Base-by-base conservation (phyloP, 805 yeast genomes). In the Pichia manshurica region DNA sequence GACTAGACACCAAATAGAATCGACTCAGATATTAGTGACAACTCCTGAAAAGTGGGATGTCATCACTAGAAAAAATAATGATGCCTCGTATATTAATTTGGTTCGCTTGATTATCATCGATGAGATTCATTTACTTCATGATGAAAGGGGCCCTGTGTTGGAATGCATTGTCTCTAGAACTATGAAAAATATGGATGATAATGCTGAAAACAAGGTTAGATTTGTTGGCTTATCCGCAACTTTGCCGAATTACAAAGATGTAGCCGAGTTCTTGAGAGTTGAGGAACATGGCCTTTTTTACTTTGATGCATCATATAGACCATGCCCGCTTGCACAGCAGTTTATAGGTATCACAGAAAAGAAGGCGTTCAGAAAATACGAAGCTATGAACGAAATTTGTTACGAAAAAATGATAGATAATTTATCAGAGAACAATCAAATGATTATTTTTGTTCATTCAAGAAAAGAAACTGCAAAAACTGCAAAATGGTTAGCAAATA, bases 11-110 rank as follows among this genome's bases (percentile, higher is more conserved):
- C 95, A 91, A 62, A 81, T 91, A 28, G 65, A 75, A 2, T 81
- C 81, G 39, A 84, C 96, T 0, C 96, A 91, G 56, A 66, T 91
- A 5, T 68, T 91, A 42, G 95, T 91, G 1, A 87, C 96, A 0
- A 91, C 99, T 0, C 98, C 98, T 0, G 99, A 93, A 61, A 91
- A 90, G 60, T 91, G 98, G 98, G 98, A 93, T 67, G 87, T 93
- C 19, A 82, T 90, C 15, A 90, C 96, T 0, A 75, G 99, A 67
- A 91, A 91, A 58, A 73, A 75, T 38, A 72, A 79, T 19, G 91
- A 86, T 50, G 70, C 78, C 2, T 77, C 84, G 21, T 83, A 81
- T 56, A 76, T 82, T 1, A 72, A 76, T 32, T 67, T 80, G 1
- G 93, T 88, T 1, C 74, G 78, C 36, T 71, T 91, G 20, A 65